Evolutionary conservation across 345 rosid genomes (phyloP).

Genomic region (Eucalyptus regnans): DNA sequence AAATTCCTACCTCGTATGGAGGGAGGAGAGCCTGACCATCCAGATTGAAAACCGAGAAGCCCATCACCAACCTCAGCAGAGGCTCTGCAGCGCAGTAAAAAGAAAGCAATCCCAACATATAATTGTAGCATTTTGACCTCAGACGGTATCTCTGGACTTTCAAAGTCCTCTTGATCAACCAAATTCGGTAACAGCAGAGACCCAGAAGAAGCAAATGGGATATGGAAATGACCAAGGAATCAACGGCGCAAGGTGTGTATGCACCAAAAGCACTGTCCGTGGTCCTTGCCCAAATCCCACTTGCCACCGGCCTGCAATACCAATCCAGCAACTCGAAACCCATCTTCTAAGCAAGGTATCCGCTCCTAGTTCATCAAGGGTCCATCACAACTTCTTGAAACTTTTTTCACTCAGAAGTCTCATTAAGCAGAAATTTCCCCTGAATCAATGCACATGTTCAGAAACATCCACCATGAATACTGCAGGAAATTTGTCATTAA

Average conservation of each 20-base stretch:
- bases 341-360: constrained; percentile 15
- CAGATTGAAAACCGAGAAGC: constrained; percentile 47
- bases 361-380: neutral
- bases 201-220: constrained; percentile 64
- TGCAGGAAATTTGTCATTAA: neutral
- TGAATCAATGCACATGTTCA: neutral
- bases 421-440: neutral
- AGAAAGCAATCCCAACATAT: constrained; percentile 47
- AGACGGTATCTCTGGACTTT: constrained; percentile 48
- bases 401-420: neutral
- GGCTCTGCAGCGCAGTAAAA: constrained; percentile 66
- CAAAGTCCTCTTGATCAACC: constrained; percentile 41
- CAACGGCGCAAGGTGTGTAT: constrained; percentile 71
- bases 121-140: constrained; percentile 55
- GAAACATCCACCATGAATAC: neutral
- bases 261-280: constrained; percentile 62
- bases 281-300: constrained; percentile 48
- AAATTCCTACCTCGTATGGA: constrained; percentile 67
- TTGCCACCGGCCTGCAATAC: constrained; percentile 64
- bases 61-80: constrained; percentile 54
- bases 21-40: constrained; percentile 44
- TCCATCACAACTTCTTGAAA: neutral
- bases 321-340: constrained; percentile 51
- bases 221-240: constrained; percentile 47
- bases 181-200: constrained; percentile 55